A percentile compares a stretch with the other conserved stretches of the same genome.
Conservation (phyloP, 164 flowering plant genomes). For the Paratinospora sagittata region DNA sequence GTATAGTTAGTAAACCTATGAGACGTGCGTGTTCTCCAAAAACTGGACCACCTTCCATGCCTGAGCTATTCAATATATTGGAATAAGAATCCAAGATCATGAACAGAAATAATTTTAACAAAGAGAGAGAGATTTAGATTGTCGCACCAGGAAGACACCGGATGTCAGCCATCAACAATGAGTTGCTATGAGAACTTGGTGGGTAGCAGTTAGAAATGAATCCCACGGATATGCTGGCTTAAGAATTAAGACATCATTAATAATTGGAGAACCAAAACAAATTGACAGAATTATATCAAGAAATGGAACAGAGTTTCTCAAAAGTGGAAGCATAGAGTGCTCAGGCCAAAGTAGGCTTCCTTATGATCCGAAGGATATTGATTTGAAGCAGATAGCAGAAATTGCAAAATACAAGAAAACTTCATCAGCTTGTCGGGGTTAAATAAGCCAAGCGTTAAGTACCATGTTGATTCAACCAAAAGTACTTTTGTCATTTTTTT, state of each 20-base stretch:
- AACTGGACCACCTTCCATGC: slow-evolving; percentile 97
- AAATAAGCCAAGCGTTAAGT: neutral
- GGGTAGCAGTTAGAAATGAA: slow-evolving; percentile 72
- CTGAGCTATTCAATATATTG: slow-evolving; percentile 30
- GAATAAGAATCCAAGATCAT: slow-evolving; percentile 15
- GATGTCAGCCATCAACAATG: slow-evolving; percentile 88
- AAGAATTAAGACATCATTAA: slow-evolving; percentile 23
- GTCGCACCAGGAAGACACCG: slow-evolving; percentile 88
- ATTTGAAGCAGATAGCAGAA: neutral
- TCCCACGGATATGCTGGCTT: slow-evolving; percentile 69
- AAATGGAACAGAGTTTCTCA: neutral
- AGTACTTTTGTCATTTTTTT: too few species aligned
- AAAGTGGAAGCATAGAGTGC: neutral
- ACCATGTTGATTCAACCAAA: too few species aligned
- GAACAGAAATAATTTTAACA: slow-evolving; percentile 4
- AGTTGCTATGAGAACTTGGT: slow-evolving; percentile 34
- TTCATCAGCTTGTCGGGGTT: too few species aligned
- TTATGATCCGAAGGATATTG: neutral
- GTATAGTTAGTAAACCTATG: slow-evolving; percentile 70
- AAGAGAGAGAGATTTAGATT: slow-evolving; percentile 17
- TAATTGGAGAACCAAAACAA: slow-evolving; percentile 5
- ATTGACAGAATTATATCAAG: neutral
- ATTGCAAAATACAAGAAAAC: too few species aligned
- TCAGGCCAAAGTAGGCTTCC: neutral
- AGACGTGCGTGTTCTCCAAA: slow-evolving; percentile 48